Conservation (phyloP, 352 stramenopile genomes). For the Pythium brachiatum region DNA sequence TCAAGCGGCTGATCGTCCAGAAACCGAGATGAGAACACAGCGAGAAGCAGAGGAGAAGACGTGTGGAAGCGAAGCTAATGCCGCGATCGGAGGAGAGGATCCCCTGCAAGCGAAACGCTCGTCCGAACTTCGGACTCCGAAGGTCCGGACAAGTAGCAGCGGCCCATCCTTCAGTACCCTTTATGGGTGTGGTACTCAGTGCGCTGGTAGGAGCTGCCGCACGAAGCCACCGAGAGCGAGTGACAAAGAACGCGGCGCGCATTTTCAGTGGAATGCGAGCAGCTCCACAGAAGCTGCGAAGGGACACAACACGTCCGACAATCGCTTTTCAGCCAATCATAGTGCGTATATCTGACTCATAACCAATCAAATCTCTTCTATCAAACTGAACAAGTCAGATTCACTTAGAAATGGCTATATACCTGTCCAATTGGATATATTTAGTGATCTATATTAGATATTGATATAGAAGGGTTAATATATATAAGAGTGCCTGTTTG, state of each 20-base stretch:
- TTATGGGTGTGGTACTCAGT: neutral
- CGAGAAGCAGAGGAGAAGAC: neutral
- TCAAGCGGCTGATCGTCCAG: neutral
- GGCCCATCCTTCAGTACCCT: neutral
- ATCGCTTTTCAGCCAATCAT: neutral
- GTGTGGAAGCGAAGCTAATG: neutral
- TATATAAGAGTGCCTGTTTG: constrained; percentile 7
- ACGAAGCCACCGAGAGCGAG: neutral
- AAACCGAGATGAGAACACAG: constrained; percentile 7
- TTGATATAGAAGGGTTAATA: neutral
- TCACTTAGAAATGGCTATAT: constrained; percentile 7
- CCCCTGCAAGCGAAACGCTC: neutral
- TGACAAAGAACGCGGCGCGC: neutral
- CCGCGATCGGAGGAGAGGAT: neutral
- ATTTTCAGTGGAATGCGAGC: constrained; percentile 6
- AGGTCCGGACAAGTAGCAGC: neutral
- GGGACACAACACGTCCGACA: neutral
- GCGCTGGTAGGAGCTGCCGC: no score
- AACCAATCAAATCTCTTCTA: neutral
- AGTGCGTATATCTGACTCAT: neutral
- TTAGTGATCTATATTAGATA: neutral
- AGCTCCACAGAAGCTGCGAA: neutral
- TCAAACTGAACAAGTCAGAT: neutral
- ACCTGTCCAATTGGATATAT: neutral
- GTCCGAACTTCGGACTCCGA: no score